Base-by-base conservation (phyloP, 225 moss, liverwort and hornwort species). In the Bryoerythrophyllum caledonicum region DNA sequence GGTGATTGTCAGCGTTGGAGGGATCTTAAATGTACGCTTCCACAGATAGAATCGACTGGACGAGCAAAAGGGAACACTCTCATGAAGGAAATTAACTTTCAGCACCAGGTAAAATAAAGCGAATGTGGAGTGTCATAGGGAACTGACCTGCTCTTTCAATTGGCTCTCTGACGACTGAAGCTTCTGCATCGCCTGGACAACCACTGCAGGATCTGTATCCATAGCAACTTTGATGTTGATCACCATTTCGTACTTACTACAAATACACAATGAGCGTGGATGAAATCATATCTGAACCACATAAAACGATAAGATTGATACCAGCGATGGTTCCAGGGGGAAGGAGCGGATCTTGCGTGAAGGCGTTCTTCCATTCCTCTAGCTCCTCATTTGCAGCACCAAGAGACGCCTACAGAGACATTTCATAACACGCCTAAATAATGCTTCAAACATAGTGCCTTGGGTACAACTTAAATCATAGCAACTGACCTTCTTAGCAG, bases 91-190 rank as follows among this genome's bases (percentile, higher is more conserved):
- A 60, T 49, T 6, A 59, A 68, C 10, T 35, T 9, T 23, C 35
- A 67, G 46, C 67, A 34, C 1, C 58, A 75, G 23, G 58, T 24
- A 46, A 27, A 56, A 66, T 11, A 41, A 30, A 74, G 54, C 15
- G 46, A 58, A 2, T 2, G 43, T 38, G 65, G n/a, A n/a, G n/a
- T n/a, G n/a, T n/a, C n/a, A n/a, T n/a, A n/a, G n/a, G n/a, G n/a
- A 65, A 15, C 71, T 67, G 25, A 94, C 96, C 96, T 94, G 92
- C 72, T 91, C 94, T 86, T 91, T 94, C 60, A 91, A 67, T 64
- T 81, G 86, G 61, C 59, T 76, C 74, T 97, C 94, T 60, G 94
- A 91, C 30, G 78, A 74, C 76, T 78, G 94, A 72, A 97, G 79
- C 32, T 87, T 89, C 83, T 90, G 88, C 84, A 94, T 76, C 48